Evolutionary conservation across 2,329 filamentous ascomycete species (phyloP).

Genomic region (Hymenotorrendiella dingleyae): DNA sequence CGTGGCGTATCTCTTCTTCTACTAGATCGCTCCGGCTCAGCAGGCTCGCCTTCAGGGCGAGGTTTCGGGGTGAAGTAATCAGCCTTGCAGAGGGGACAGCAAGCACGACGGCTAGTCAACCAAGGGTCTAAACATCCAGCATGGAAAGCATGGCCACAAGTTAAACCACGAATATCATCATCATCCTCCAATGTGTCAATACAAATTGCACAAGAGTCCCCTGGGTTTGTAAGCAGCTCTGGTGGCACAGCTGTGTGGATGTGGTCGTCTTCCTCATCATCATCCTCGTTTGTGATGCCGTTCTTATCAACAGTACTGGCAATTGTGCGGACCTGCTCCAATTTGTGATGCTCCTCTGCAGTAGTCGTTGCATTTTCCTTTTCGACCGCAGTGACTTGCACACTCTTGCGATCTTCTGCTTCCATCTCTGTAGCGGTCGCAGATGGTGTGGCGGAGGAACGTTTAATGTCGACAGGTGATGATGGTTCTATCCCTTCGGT

Average conservation of each 20-base stretch:
- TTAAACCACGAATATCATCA: constrained; percentile 88
- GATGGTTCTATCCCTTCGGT: constrained; percentile 49
- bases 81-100: constrained; percentile 95
- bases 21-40: constrained; percentile 18
- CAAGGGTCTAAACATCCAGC: constrained; percentile 93
- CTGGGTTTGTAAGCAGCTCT: constrained; percentile 73
- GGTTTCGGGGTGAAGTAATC: constrained; percentile 97
- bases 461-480: constrained; percentile 28
- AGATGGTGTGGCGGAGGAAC: constrained; percentile 31
- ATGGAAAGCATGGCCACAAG: constrained; percentile 97
- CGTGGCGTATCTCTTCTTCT: constrained; percentile 20
- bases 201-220: constrained; percentile 94
- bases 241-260: constrained; percentile 78
- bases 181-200: constrained; percentile 91
- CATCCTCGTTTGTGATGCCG: constrained; percentile 40
- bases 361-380: constrained; percentile 21
- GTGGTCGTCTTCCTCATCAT: constrained; percentile 64
- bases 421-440: constrained; percentile 20
- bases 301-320: constrained; percentile 33
- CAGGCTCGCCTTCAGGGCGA: constrained; percentile 43
- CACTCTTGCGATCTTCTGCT: constrained; percentile 13
- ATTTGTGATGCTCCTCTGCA: constrained; percentile 20
- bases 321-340: constrained; percentile 26
- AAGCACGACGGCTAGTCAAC: constrained; percentile 89
- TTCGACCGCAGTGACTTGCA: constrained; percentile 15